Conservation (phyloP, 495 filamentous ascomycete species). For the Neurospora sp. region DNA sequence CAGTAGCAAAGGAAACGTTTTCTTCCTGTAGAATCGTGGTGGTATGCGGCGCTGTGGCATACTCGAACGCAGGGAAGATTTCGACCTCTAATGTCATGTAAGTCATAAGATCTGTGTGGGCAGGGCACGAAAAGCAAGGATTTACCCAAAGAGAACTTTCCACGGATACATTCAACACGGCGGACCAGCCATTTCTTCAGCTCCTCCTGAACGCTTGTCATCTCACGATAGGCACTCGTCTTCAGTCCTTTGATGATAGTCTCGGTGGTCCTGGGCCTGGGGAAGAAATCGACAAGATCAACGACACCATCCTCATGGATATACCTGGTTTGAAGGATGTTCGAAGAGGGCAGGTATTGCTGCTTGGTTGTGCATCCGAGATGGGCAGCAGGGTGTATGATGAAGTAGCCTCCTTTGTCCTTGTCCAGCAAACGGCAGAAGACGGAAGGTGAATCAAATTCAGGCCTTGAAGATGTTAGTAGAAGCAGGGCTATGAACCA, state of each 20-base stretch:
- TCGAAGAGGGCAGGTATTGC: conserved; percentile 59
- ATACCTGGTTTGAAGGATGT: conserved; percentile 60
- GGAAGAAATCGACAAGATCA: conserved; percentile 64
- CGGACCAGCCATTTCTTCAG: conserved; percentile 53
- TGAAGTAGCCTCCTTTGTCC: conserved; percentile 60
- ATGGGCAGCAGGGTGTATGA: conserved; percentile 41
- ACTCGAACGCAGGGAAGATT: conserved; percentile 62
- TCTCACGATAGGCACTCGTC: conserved; percentile 41
- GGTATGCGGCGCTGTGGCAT: conserved; percentile 48
- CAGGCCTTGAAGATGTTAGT: conserved; percentile 38
- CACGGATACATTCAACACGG: conserved; percentile 58
- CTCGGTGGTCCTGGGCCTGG: conserved; percentile 41
- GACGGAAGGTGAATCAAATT: conserved; percentile 56
- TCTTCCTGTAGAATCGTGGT: conserved; percentile 36
- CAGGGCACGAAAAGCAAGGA: neutral
- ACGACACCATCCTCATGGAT: conserved; percentile 62
- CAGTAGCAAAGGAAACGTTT: conserved; percentile 20
- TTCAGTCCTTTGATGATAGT: conserved; percentile 32
- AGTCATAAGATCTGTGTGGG: neutral
- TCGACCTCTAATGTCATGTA: conserved; percentile 38
- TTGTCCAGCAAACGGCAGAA: conserved; percentile 62
- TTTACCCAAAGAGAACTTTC: conserved; percentile 42
- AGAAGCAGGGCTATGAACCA: neutral
- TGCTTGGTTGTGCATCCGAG: conserved; percentile 50
- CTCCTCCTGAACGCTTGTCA: conserved; percentile 39